Evolutionary conservation across 2,329 filamentous ascomycete species (phyloP), one percentile per base, ranked within the genome.

Genomic region (Alternaria ethzedia): DNA sequence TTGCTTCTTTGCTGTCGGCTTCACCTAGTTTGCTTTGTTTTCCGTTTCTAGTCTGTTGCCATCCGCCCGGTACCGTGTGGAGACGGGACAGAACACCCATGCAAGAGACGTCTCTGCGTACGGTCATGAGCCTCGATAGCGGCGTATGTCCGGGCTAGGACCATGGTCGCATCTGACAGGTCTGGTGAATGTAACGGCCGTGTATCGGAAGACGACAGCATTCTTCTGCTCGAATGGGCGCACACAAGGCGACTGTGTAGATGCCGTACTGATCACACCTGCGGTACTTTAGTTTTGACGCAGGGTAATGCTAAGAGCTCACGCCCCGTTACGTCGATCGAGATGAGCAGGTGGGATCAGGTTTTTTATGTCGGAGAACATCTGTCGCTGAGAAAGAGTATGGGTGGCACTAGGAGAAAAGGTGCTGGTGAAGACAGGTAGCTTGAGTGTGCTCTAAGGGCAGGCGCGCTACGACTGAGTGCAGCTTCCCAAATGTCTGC

Each of bases 1-100:
- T 58, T 61, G 46, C 54, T 58, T 61, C 54, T 58, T 58, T 36
- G 15, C 32, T 57, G n/a, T 43, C 23, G 23, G 25, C 49, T 36
- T 13, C 54, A 21, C 28, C n/a, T 28, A 13, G 23, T 36, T 44
- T 45, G 49, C 26, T 28, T 54, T 45, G 15, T 25, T 30, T 44
- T 25, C 49, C 26, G 26, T 21, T 20, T 51, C 49, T n/a, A 30
- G 36, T 50, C 21, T 46, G 41, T 28, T 23, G 17, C 41, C 20
- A 28, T 54, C 25, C 46, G 30, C 56, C 43, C 50, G 49, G 28
- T 25, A 26, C 23, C 36, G 21, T 52, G 30, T 51, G 23, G 20
- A 26, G 8, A 36, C 21, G 21, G 49, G 20, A 51, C 32, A 51
- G 17, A 15, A 36, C 21, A 30, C 49, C 21, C 28, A 41, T 52